Conservation (phyloP, 257 asterid genomes). For the Oldenlandia corymbosa region DNA sequence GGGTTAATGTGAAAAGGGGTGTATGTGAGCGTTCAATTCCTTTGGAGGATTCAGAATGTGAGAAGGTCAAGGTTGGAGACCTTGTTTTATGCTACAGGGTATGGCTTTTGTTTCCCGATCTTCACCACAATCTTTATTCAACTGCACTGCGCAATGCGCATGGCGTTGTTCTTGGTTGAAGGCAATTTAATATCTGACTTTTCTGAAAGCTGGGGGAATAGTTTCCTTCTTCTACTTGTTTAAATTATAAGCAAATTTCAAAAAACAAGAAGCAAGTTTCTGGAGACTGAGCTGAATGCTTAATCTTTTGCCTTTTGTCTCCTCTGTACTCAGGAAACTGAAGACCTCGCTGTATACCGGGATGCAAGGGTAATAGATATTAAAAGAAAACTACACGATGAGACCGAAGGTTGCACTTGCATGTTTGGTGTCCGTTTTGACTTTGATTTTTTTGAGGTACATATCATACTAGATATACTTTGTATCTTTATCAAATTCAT, state of each 20-base stretch:
- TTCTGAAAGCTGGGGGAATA: too few species aligned
- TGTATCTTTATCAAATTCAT: background rate
- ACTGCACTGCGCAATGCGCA: background rate
- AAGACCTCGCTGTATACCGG: constrained; percentile 46
- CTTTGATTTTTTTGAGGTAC: constrained; percentile 49
- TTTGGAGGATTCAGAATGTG: constrained; percentile 64
- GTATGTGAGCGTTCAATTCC: constrained; percentile 88
- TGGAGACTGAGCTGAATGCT: too few species aligned
- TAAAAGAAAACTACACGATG: constrained; percentile 40
- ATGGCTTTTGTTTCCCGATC: constrained; percentile 9
- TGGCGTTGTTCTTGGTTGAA: too few species aligned
- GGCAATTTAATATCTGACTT: background rate
- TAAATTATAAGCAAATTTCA: too few species aligned
- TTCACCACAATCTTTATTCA: background rate
- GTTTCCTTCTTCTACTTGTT: too few species aligned
- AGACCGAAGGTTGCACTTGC: constrained; percentile 47
- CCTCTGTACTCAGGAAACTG: constrained; percentile 39
- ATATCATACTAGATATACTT: background rate
- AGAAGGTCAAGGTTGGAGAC: constrained; percentile 60
- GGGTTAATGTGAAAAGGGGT: constrained; percentile 60
- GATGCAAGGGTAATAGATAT: constrained; percentile 66
- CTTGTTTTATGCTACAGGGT: constrained; percentile 85
- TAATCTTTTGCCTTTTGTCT: background rate
- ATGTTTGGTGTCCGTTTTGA: constrained; percentile 56
- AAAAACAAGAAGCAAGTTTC: too few species aligned